phyloP scores from a whole-genome alignment of 768 basidiomycete species.

The Termitomyces sp. region DNA sequence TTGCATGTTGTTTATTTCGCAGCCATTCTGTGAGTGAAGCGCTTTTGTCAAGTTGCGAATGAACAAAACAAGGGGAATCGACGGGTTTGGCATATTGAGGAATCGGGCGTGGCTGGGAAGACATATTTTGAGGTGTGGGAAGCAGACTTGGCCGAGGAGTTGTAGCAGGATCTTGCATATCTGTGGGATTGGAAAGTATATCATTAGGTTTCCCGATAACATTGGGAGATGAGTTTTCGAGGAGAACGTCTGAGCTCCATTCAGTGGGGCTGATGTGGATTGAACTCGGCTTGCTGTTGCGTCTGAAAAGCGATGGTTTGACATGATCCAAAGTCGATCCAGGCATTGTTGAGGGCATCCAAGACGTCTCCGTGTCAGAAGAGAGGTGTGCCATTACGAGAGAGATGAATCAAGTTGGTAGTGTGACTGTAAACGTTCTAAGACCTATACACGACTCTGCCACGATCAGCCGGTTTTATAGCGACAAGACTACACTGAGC shows the following conservation, averaged over 20 bases:
- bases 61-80: slow-evolving; percentile 88
- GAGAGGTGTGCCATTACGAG: slow-evolving; percentile 20
- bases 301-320: slow-evolving; percentile 39
- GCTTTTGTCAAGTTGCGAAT: slow-evolving; percentile 85
- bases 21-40: slow-evolving; percentile 79
- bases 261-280: slow-evolving; percentile 40
- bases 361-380: slow-evolving; percentile 36
- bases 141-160: slow-evolving; percentile 18
- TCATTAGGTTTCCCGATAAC: slow-evolving; percentile 23
- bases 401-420: slow-evolving; percentile 1
- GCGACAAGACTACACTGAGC: not conserved
- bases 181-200: slow-evolving; percentile 13
- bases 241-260: slow-evolving; percentile 41
- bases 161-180: slow-evolving; percentile 20
- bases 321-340: slow-evolving; percentile 21
- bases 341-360: slow-evolving; percentile 41
- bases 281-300: slow-evolving; percentile 41
- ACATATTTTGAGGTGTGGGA: slow-evolving; percentile 17
- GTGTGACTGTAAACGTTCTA: not conserved
- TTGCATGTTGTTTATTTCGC: slow-evolving; percentile 37
- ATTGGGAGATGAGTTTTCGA: slow-evolving; percentile 35
- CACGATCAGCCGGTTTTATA: not conserved
- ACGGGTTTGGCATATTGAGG: slow-evolving; percentile 29
- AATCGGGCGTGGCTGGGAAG: slow-evolving; percentile 12
- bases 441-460: not conserved